phyloP scores from a whole-genome alignment of 345 rosid species.

The Citrus reticulata region DNA sequence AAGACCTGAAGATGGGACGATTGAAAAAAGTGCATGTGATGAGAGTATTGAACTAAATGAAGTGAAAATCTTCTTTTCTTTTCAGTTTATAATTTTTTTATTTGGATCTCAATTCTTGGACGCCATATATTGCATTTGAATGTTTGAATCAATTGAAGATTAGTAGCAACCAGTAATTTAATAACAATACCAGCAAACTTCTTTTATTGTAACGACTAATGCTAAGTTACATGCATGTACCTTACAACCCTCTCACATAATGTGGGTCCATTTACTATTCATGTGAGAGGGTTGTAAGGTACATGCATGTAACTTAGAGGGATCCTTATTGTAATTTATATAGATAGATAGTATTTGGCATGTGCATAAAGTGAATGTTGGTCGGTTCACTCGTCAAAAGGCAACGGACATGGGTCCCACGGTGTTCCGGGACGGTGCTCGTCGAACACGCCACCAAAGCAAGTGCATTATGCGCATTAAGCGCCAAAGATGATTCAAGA shows the following conservation, averaged over 20 bases:
- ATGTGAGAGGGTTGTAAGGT: too few species aligned
- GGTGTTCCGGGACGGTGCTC: conserved; percentile 8
- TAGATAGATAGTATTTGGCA: background rate
- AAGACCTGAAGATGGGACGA: background rate
- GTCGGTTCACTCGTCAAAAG: background rate
- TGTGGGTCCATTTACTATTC: too few species aligned
- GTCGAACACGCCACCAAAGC: background rate
- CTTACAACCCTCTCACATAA: too few species aligned
- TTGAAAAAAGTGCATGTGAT: background rate
- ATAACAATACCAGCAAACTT: background rate
- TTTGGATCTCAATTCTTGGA: background rate
- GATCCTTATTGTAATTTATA: too few species aligned
- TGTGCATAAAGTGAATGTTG: background rate
- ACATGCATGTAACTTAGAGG: too few species aligned
- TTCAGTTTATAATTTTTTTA: background rate
- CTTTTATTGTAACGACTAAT: too few species aligned
- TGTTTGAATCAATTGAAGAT: background rate
- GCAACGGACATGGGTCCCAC: conserved; percentile 3
- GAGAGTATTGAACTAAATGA: background rate
- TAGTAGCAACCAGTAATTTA: background rate
- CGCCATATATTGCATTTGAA: background rate
- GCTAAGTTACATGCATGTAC: too few species aligned
- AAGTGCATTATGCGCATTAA: background rate
- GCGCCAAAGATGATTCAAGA: conserved; percentile 19
- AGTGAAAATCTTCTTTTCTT: background rate